Evolutionary conservation across 2,329 filamentous ascomycete species (phyloP), one percentile per base, ranked within the genome.

Genomic region (Dendryphion nanum): DNA sequence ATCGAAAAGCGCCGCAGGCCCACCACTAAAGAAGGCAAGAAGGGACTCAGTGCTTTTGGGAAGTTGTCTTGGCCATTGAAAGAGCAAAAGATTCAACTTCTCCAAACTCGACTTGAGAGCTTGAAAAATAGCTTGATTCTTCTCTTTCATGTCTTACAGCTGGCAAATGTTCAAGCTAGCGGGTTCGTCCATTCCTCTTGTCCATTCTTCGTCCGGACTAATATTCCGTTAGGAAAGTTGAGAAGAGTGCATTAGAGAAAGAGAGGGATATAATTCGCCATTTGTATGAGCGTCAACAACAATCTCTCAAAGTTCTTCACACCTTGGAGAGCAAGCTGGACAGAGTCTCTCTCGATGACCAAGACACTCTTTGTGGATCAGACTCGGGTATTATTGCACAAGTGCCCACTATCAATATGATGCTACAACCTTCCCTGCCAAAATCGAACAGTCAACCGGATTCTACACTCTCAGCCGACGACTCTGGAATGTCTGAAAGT

Each of bases 41-140:
- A 48, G 29, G 38, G 32, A 2, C n/a, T 51, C 18, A 46, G 41
- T 14, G 23, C 44, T 7, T 32, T 46, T 26, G 55, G 46, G 2
- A 57, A 47, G 43, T 28, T 55, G 7, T 21, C 47, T 3, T 60
- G 56, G 52, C 51, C 53, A 15, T 35, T 56, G 40, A 55, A 54
- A 32, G 48, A 55, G 24, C 46, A 53, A 37, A 50, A 48, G 32
- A 34, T 56, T 10, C 54, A 60, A 32, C 34, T 61, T 5, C 37
- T 55, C 18, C 40, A 45, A 13, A 40, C 44, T 18, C 46, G 53
- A 16, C 38, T 62, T 12, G 57, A 60, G 21, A 57, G 48, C 33
- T 28, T 60, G 24, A 58, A 61, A 33, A 53, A 49, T 18, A 59
- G 51, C 21, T 45, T 61, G 12, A 36, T 50, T 17, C 32, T 62